Evolutionary conservation across 179 eudicot species (phyloP), one percentile per base, ranked within the genome.

Genomic region (Nepenthes alata): DNA sequence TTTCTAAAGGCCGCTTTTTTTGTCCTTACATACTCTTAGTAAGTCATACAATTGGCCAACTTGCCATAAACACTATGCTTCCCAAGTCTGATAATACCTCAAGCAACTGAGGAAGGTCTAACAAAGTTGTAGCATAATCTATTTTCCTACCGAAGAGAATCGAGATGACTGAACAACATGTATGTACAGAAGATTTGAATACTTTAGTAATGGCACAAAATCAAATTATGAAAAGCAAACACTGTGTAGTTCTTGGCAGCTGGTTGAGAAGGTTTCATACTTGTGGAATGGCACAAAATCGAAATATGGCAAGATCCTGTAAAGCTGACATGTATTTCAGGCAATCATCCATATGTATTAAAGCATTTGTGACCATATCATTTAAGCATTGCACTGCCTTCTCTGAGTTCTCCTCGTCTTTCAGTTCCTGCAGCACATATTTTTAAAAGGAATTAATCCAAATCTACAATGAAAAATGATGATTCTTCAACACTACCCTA

Each of bases 271-370:
- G 53, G 53, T 65, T 8, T 39, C 75, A 64, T 79, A 89, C 98
- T 80, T 93, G 98, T 39, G 97, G 97, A 67, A 89, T 89, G 61
- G 98, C 98, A 85, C 95, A 89, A 71, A 87, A 89, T 58, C 88
- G 84, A 70, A 89, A 93, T 69, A 80, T 87, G 51, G 89, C 69
- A 59, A 74, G 80, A 77, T 75, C 75, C 44, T 74, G 71, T 81
- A 93, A 75, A 69, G 67, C 81, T n/a, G 82, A 66, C 88, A 89
- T 85, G 81, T 89, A 89, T 3, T 13, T 82, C 44, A 93, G 82
- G 78, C 90, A 80, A 62, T 89, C 98, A 67, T 93, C 97, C 12
- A 68, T 83, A 62, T 93, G 98, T 47, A 72, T 51, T 65, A 93
- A 81, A 69, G 98, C 85, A 79, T 93, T 81, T 63, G 98, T 83